Conservation (phyloP, 352 stramenopile species). For the Phytophthora pluvialis region DNA sequence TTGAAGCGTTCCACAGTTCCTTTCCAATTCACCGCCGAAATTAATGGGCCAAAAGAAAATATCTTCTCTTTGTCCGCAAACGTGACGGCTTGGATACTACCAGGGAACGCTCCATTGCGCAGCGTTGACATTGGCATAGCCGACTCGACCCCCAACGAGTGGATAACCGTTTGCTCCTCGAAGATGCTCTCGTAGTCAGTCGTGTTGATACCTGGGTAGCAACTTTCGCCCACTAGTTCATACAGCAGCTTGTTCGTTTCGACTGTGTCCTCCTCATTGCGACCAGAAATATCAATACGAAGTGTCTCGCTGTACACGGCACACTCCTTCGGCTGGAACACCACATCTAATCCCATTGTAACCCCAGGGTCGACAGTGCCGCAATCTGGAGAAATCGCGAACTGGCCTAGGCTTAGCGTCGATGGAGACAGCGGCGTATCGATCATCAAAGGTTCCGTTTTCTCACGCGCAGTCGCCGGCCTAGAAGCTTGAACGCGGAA, state of each 20-base stretch:
- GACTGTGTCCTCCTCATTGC: constrained; percentile 52
- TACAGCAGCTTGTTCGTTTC: constrained; percentile 68
- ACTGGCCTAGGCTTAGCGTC: constrained; percentile 74
- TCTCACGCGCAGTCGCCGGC: constrained; percentile 5
- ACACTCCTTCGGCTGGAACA: constrained; percentile 83
- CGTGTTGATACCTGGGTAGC: constrained; percentile 92
- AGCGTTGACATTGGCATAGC: constrained; percentile 16
- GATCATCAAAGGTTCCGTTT: constrained; percentile 35
- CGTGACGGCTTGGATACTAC: constrained; percentile 62
- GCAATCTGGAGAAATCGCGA: constrained; percentile 75
- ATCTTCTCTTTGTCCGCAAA: constrained; percentile 89
- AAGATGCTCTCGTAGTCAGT: constrained; percentile 93
- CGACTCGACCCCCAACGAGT: constrained; percentile 60
- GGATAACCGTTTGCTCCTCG: constrained; percentile 94
- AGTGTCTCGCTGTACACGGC: constrained; percentile 77
- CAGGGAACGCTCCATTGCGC: constrained; percentile 22
- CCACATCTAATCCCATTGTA: constrained; percentile 71
- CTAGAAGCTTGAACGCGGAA: constrained; percentile 60
- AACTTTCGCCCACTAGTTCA: constrained; percentile 92
- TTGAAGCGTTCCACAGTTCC: constrained; percentile 93
- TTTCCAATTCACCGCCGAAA: constrained; percentile 66
- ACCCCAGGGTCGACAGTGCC: constrained; percentile 88
- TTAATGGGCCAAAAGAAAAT: constrained; percentile 90
- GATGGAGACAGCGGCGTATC: constrained; percentile 46
- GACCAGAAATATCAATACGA: constrained; percentile 78